phyloP scores from a whole-genome alignment of 2,329 filamentous ascomycete genomes.

The Talaromyces sp. region DNA sequence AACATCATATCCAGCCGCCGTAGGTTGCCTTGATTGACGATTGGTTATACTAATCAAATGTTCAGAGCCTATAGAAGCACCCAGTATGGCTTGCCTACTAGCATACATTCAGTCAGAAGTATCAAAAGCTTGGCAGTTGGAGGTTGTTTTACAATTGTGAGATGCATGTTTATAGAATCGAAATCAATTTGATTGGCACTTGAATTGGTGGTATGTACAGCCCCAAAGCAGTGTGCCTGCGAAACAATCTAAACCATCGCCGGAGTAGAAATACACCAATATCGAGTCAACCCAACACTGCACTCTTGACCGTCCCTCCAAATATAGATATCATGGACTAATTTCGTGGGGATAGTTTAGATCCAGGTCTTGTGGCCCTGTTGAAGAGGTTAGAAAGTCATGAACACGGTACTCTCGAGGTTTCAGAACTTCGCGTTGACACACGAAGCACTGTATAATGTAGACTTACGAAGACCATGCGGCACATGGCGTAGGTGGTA shows the following conservation, averaged over 20 bases:
- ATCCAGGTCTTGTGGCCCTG: constrained; percentile 67
- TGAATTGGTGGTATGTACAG: constrained; percentile 42
- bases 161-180: constrained; percentile 14
- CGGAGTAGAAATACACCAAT: constrained; percentile 41
- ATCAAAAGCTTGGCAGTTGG: background rate
- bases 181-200: constrained; percentile 35
- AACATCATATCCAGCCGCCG: too few species aligned
- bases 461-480: constrained; percentile 48
- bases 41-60: too few species aligned
- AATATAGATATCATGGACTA: constrained; percentile 1
- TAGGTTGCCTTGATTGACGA: too few species aligned
- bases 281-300: constrained; percentile 22
- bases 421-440: background rate
- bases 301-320: constrained; percentile 11
- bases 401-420: background rate
- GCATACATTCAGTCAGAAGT: background rate
- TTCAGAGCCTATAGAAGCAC: too few species aligned
- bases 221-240: constrained; percentile 32
- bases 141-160: background rate
- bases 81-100: too few species aligned
- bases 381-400: constrained; percentile 23
- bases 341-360: constrained; percentile 24
- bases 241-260: constrained; percentile 29
- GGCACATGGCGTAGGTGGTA: constrained; percentile 48
- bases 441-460: too few species aligned